Percentiles rank a stretch among this genome's conserved stretches.
phyloP scores from a whole-genome alignment of 2,329 filamentous ascomycete genomes.

The Penicillium vulpinum region DNA sequence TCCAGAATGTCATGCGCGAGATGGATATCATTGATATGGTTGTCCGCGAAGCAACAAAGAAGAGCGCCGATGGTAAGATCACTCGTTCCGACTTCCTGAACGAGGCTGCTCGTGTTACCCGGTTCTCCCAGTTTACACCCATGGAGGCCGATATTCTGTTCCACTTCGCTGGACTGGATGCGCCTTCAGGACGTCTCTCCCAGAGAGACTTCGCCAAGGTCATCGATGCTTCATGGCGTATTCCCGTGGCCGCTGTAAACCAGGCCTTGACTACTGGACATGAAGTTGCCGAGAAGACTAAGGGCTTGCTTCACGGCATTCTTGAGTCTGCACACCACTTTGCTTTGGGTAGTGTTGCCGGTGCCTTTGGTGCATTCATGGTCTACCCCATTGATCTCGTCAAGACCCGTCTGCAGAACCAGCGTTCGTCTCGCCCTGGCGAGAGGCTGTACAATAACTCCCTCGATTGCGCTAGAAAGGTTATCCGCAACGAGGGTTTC shows the following conservation, averaged over 20 bases:
- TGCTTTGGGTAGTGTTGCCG: slow-evolving; percentile 80
- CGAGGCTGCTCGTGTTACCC: slow-evolving; percentile 84
- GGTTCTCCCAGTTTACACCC: slow-evolving; percentile 94
- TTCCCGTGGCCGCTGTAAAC: slow-evolving; percentile 57
- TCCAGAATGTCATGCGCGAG: slow-evolving; percentile 96
- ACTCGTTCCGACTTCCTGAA: slow-evolving; percentile 92
- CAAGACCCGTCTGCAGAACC: slow-evolving; percentile 98
- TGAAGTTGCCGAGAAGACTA: slow-evolving; percentile 57
- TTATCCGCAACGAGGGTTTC: slow-evolving; percentile 88
- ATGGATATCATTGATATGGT: slow-evolving; percentile 98
- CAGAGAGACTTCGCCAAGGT: slow-evolving; percentile 90
- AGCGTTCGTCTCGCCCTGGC: slow-evolving; percentile 77
- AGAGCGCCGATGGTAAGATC: slow-evolving; percentile 87
- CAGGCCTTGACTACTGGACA: slow-evolving; percentile 47
- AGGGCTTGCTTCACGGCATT: slow-evolving; percentile 62
- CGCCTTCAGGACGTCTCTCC: slow-evolving; percentile 80
- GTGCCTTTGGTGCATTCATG: slow-evolving; percentile 98
- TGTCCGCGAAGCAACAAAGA: slow-evolving; percentile 78
- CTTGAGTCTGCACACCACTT: slow-evolving; percentile 88
- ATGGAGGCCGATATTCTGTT: slow-evolving; percentile 99
- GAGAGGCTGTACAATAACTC: slow-evolving; percentile 96
- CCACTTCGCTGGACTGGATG: slow-evolving; percentile 92
- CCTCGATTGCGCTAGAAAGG: slow-evolving; percentile 89
- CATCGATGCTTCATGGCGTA: slow-evolving; percentile 87
- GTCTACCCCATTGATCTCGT: slow-evolving; percentile 98